Conservation (phyloP, 2,329 filamentous ascomycete genomes). For the Verticillium zaregamsianum region DNA sequence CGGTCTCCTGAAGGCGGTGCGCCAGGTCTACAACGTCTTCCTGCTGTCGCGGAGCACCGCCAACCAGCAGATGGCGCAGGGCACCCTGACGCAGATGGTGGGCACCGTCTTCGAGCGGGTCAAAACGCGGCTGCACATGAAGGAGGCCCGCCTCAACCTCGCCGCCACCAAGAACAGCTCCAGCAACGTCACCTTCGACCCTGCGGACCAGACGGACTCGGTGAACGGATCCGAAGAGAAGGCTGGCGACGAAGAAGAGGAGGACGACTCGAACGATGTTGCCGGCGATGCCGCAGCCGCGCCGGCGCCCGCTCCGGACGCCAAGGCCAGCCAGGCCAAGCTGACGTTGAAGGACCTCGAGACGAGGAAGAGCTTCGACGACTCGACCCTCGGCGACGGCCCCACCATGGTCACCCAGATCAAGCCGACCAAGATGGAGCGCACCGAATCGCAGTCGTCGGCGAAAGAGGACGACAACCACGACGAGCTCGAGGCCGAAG, state of each 20-base stretch:
- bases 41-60: slow-evolving; percentile 87
- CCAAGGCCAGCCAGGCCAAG: slow-evolving; percentile 38
- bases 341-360: slow-evolving; percentile 65
- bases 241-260: slow-evolving; percentile 13
- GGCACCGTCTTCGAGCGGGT: slow-evolving; percentile 97
- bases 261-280: slow-evolving; percentile 18
- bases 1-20: slow-evolving; percentile 90
- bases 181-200: slow-evolving; percentile 49
- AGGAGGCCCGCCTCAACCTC: slow-evolving; percentile 68
- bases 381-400: slow-evolving; percentile 62
- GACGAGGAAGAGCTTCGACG: slow-evolving; percentile 64
- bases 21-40: slow-evolving; percentile 99
- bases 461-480: slow-evolving; percentile 46
- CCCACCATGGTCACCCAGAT: slow-evolving; percentile 64
- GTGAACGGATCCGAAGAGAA: slow-evolving; percentile 23
- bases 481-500: slow-evolving; percentile 66
- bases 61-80: slow-evolving; percentile 96
- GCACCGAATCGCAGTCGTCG: slow-evolving; percentile 48
- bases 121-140: slow-evolving; percentile 78
- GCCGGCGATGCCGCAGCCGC: slow-evolving; percentile 28
- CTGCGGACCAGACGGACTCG: slow-evolving; percentile 37
- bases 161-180: slow-evolving; percentile 47
- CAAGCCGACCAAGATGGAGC: slow-evolving; percentile 39
- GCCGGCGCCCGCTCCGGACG: slow-evolving; percentile 20
- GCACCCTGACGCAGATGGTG: slow-evolving; percentile 96